A percentile compares a stretch with the other conserved stretches of the same genome.
phyloP scores from a whole-genome alignment of 225 moss, liverwort and hornwort genomes.

The Rhytidiadelphus loreus region DNA sequence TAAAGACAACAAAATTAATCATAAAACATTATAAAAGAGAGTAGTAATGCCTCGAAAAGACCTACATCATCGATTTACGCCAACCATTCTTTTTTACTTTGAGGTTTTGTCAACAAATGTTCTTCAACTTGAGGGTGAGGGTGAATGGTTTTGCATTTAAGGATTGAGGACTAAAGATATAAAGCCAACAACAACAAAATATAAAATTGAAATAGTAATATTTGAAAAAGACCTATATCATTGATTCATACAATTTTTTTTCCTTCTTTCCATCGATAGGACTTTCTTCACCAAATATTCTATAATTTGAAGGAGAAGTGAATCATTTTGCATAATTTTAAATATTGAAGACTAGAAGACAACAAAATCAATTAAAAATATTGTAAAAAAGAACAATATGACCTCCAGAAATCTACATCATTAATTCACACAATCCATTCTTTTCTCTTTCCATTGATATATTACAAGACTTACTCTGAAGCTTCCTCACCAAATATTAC shows the following conservation, averaged over 20 bases:
- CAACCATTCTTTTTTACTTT: neutral
- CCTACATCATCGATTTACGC: too few relatives aligned
- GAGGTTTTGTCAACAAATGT: neutral
- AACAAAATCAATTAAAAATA: neutral
- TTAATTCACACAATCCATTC: neutral
- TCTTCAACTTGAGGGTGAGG: neutral
- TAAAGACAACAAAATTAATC: neutral
- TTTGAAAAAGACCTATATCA: fast-evolving
- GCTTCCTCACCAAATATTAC: neutral
- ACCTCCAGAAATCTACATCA: neutral
- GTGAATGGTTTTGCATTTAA: neutral
- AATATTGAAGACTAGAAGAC: neutral
- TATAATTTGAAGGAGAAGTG: fast-evolving
- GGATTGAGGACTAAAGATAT: neutral
- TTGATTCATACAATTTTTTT: neutral
- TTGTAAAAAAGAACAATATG: fast-evolving
- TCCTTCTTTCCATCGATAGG: neutral
- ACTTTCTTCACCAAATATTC: neutral
- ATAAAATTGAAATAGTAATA: neutral
- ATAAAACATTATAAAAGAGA: too few relatives aligned
- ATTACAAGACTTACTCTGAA: neutral
- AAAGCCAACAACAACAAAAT: neutral
- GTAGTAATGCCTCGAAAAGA: neutral
- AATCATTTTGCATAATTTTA: neutral
- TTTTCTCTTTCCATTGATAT: neutral